These are phyloP conservation scores for Actinomortierella wolfii DNA, from an alignment of 371 early-diverging fungal genomes.

Conservation along the genomic window DNA sequence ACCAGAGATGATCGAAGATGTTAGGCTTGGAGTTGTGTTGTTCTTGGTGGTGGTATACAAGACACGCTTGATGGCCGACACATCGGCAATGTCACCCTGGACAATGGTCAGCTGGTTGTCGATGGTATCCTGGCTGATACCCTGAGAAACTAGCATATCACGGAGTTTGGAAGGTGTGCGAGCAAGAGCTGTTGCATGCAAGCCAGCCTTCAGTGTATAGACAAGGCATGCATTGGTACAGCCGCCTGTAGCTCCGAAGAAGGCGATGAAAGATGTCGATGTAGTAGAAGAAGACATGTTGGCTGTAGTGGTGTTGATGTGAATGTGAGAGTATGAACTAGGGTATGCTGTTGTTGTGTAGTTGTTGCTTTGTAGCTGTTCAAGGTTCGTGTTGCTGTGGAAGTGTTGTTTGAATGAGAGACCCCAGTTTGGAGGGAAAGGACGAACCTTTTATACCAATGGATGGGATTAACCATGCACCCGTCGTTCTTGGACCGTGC, in stretches of 20 bases:
- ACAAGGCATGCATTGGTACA: conserved; percentile 33
- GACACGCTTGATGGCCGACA: conserved; percentile 17
- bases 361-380: no score
- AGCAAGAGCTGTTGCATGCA: conserved; percentile 29
- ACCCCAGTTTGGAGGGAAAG: no score
- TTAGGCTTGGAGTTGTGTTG: conserved; percentile 1
- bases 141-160: conserved; percentile 28
- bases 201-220: conserved; percentile 33
- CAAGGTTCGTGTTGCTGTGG: no score
- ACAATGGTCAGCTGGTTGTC: conserved; percentile 28
- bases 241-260: conserved; percentile 40
- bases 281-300: no score
- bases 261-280: conserved; percentile 15
- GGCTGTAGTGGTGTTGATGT: no score
- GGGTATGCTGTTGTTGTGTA: no score
- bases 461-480: no score
- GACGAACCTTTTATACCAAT: no score
- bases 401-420: no score
- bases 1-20: conserved; percentile 35
- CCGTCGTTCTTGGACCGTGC: no score
- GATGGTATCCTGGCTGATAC: conserved; percentile 15
- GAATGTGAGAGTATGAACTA: no score
- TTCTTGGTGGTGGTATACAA: no score
- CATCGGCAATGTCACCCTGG: conserved; percentile 21
- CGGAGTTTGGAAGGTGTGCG: conserved; percentile 33